Evolutionary conservation across 2,329 filamentous ascomycete species (phyloP).

Genomic region (Proliferodiscus dingleyae): DNA sequence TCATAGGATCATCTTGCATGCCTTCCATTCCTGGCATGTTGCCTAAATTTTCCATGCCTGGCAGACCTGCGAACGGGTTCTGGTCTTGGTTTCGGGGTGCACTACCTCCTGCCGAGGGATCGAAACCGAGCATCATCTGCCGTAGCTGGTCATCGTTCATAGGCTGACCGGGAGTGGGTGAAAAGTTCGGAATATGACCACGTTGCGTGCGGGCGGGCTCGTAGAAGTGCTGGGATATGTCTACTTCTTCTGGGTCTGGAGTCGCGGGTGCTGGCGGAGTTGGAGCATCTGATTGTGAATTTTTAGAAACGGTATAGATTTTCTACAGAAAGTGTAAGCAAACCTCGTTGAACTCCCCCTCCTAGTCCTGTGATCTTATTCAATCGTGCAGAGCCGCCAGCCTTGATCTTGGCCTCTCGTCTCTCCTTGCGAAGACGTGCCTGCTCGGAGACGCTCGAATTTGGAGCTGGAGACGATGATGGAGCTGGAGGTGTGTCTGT

Average conservation of each 20-base stretch:
- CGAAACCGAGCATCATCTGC: slow-evolving; percentile 60
- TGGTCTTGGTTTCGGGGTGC: slow-evolving; percentile 18
- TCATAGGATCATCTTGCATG: slow-evolving; percentile 56
- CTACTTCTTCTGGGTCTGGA: slow-evolving; percentile 68
- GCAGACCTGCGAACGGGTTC: slow-evolving; percentile 32
- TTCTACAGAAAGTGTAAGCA: too few species aligned
- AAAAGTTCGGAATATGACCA: slow-evolving; percentile 28
- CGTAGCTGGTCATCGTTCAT: slow-evolving; percentile 56
- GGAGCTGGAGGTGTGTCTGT: slow-evolving; percentile 23
- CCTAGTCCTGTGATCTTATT: slow-evolving; percentile 71
- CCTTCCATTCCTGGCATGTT: slow-evolving; percentile 29
- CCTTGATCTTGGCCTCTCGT: slow-evolving; percentile 72
- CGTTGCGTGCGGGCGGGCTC: slow-evolving; percentile 45
- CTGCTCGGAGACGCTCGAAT: slow-evolving; percentile 52
- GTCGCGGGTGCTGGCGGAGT: slow-evolving; percentile 31
- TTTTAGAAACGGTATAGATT: too few species aligned
- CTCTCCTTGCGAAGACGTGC: slow-evolving; percentile 73
- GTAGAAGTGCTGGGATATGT: slow-evolving; percentile 71
- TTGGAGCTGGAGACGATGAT: slow-evolving; percentile 20
- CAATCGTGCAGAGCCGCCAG: slow-evolving; percentile 63
- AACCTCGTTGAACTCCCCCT: slow-evolving; percentile 48
- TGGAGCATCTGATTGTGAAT: slow-evolving; percentile 35
- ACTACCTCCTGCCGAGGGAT: slow-evolving; percentile 31
- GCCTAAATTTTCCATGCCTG: slow-evolving; percentile 27
- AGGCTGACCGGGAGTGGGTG: slow-evolving; percentile 18